Evolutionary conservation across 805 yeast species (phyloP).

Genomic region (Hanseniaspora meyeri): DNA sequence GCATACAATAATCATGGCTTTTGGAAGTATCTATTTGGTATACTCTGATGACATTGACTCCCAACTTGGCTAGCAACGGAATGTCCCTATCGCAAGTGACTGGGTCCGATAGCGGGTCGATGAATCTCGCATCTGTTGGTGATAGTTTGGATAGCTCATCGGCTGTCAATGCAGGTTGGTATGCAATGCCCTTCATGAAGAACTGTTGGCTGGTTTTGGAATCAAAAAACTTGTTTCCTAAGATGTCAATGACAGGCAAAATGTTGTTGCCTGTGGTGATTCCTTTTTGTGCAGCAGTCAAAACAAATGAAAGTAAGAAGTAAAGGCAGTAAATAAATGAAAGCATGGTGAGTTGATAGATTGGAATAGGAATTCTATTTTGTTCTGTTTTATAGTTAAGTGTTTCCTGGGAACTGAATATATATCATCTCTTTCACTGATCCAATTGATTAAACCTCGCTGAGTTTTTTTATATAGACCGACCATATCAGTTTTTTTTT

Average conservation of each 20-base stretch:
- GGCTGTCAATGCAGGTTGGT: slow-evolving; percentile 40
- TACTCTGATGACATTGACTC: slow-evolving; percentile 71
- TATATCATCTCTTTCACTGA: no score
- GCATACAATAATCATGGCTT: slow-evolving; percentile 70
- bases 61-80: slow-evolving; percentile 55
- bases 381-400: background rate
- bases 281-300: background rate
- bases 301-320: background rate
- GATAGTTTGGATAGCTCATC: slow-evolving; percentile 1
- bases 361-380: background rate
- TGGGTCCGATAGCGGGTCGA: slow-evolving; percentile 70
- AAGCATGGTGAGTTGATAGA: background rate
- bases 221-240: slow-evolving; percentile 68
- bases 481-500: background rate
- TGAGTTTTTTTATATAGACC: background rate
- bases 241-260: slow-evolving; percentile 39
- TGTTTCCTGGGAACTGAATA: background rate
- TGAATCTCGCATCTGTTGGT: slow-evolving; percentile 25
- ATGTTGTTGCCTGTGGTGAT: background rate
- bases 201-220: slow-evolving; percentile 65
- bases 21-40: slow-evolving; percentile 67
- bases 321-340: background rate
- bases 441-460: background rate
- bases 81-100: slow-evolving; percentile 67
- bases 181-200: slow-evolving; percentile 77